A percentile compares a stretch with the other conserved stretches of the same genome.
Conservation (phyloP, 768 basidiomycete species). For the Termitomyces sp. region DNA sequence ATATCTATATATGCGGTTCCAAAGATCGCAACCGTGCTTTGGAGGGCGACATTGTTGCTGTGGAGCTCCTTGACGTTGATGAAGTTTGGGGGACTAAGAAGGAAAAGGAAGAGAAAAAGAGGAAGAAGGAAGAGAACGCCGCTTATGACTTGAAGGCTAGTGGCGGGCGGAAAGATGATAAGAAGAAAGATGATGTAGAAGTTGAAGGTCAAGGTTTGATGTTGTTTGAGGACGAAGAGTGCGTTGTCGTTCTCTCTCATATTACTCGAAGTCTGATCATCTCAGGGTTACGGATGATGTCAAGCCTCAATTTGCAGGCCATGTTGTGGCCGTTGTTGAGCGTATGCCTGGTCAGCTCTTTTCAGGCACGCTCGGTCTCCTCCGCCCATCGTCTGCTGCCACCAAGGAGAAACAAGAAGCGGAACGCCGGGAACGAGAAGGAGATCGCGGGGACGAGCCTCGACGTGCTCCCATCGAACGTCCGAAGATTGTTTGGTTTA, state of each 20-base stretch:
- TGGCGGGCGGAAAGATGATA: conserved; percentile 86
- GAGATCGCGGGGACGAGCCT: conserved; percentile 82
- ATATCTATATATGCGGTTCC: conserved; percentile 98
- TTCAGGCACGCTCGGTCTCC: conserved; percentile 91
- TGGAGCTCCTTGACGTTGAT: conserved; percentile 95
- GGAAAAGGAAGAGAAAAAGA: conserved; percentile 99
- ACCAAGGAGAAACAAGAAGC: conserved; percentile 99
- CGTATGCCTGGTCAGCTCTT: conserved; percentile 99
- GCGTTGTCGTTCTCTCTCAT: conserved; percentile 16
- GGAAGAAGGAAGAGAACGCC: conserved; percentile 99
- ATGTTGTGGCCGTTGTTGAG: conserved; percentile 99
- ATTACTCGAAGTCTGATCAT: conserved; percentile 1
- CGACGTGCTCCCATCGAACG: conserved; percentile 76
- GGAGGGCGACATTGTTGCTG: conserved; percentile 97
- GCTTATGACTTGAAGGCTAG: conserved; percentile 82
- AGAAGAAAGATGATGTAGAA: conserved; percentile 99
- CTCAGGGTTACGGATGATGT: conserved; percentile 91
- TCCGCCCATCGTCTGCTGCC: conserved; percentile 93
- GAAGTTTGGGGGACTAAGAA: conserved; percentile 99
- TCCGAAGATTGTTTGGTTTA: conserved; percentile 99
- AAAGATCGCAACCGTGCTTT: conserved; percentile 98
- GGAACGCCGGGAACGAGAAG: conserved; percentile 94
- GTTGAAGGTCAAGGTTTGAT: conserved; percentile 97
- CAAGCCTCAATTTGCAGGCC: conserved; percentile 97
- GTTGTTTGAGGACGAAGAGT: conserved; percentile 98